Evolutionary conservation across 2,329 filamentous ascomycete genomes (phyloP).

Genomic region (Fusarium coicis): DNA sequence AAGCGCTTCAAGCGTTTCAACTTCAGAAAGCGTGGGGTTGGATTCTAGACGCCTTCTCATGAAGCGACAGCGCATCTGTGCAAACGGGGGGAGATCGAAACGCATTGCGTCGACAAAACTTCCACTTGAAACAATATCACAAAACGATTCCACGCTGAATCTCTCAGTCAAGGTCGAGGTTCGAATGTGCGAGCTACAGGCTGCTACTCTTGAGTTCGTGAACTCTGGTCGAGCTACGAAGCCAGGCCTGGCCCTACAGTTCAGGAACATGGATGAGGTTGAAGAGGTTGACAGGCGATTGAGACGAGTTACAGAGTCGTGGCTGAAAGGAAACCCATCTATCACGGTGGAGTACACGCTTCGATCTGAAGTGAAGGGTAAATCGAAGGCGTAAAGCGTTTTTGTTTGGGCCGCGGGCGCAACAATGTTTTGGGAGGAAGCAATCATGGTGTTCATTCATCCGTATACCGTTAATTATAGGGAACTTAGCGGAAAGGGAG

Average conservation of each 20-base stretch:
- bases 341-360: constrained; percentile 43
- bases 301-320: constrained; percentile 33
- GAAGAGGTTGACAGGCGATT: constrained; percentile 36
- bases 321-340: constrained; percentile 26
- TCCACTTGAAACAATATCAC: constrained; percentile 44
- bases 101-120: constrained; percentile 37
- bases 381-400: constrained; percentile 27
- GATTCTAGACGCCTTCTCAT: constrained; percentile 39
- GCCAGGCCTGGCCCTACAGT: constrained; percentile 24
- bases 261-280: constrained; percentile 42
- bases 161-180: constrained; percentile 15
- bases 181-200: constrained; percentile 13
- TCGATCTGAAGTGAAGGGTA: constrained; percentile 43
- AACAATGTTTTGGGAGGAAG: constrained; percentile 4
- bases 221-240: constrained; percentile 8
- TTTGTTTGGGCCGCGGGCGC: constrained; percentile 15
- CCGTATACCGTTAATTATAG: background rate
- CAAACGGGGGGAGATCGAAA: constrained; percentile 30
- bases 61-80: constrained; percentile 27
- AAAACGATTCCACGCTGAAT: constrained; percentile 24
- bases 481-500: background rate
- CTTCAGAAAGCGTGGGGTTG: background rate
- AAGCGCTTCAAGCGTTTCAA: constrained; percentile 7
- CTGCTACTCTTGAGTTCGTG: constrained; percentile 15
- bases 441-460: constrained; percentile 2